phyloP scores from a whole-genome alignment of 805 yeast genomes.

The Kluyveromyces wickerhamii region DNA sequence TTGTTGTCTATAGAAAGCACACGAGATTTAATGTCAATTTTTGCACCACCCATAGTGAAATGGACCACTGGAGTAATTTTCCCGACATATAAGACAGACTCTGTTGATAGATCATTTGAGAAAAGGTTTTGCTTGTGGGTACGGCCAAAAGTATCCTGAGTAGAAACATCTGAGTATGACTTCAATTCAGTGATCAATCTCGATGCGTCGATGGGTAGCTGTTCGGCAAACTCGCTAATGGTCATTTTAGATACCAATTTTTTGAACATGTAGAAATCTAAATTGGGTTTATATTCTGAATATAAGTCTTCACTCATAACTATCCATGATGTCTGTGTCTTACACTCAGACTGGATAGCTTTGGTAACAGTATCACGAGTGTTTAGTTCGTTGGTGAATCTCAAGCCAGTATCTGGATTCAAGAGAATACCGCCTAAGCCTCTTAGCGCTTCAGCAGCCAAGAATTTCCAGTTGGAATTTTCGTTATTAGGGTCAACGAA shows the following conservation, averaged over 20 bases:
- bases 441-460: slow-evolving; percentile 54
- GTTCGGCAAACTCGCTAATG: slow-evolving; percentile 25
- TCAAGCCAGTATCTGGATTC: slow-evolving; percentile 35
- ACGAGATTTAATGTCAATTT: slow-evolving; percentile 41
- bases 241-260: slow-evolving; percentile 29
- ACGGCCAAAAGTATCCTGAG: slow-evolving; percentile 33
- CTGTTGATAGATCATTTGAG: slow-evolving; percentile 17
- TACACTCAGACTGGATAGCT: slow-evolving; percentile 31
- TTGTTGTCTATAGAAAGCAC: slow-evolving; percentile 32
- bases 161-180: slow-evolving; percentile 15
- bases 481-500: slow-evolving; percentile 40
- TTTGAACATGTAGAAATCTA: slow-evolving; percentile 43
- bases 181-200: slow-evolving; percentile 21
- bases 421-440: slow-evolving; percentile 52
- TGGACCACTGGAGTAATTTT: slow-evolving; percentile 55
- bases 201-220: slow-evolving; percentile 17
- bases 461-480: slow-evolving; percentile 39
- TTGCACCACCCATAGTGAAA: slow-evolving; percentile 62
- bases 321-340: slow-evolving; percentile 27
- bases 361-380: slow-evolving; percentile 48
- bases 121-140: slow-evolving; percentile 28
- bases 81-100: slow-evolving; percentile 37
- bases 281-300: slow-evolving; percentile 38
- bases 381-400: slow-evolving; percentile 47
- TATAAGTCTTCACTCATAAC: slow-evolving; percentile 39